A percentile compares a stretch with the other conserved stretches of the same genome.
Conservation (phyloP, 805 yeast species). For the Saturnispora hagleri region DNA sequence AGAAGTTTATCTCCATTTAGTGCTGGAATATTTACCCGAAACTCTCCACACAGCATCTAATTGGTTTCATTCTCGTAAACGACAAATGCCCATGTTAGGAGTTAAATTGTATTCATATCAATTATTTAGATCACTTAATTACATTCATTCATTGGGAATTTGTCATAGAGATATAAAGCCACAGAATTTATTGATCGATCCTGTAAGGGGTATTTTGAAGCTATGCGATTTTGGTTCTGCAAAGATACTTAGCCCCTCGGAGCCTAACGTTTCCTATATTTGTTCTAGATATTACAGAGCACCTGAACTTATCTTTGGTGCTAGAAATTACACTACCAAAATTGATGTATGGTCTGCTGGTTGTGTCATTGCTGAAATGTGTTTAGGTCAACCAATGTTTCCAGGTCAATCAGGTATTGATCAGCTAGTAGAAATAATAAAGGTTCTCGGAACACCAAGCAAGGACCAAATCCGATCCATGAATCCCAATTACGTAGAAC, state of each 20-base stretch:
- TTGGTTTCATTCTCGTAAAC: conserved; percentile 65
- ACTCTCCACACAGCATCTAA: conserved; percentile 87
- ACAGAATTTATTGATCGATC: conserved; percentile 80
- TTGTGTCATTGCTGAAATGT: conserved; percentile 95
- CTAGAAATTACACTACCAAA: conserved; percentile 91
- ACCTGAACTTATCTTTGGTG: conserved; percentile 95
- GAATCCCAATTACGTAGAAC: conserved; percentile 97
- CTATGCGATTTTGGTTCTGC: conserved; percentile 97
- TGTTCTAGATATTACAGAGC: conserved; percentile 97
- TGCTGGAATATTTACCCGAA: conserved; percentile 91
- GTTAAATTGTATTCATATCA: conserved; percentile 79
- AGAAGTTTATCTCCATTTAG: conserved; percentile 80
- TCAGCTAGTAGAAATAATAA: conserved; percentile 92
- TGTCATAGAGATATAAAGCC: conserved; percentile 95
- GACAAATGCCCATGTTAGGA: conserved; percentile 81
- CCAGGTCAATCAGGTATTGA: conserved; percentile 98
- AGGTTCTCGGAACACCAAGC: conserved; percentile 91
- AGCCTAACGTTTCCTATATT: conserved; percentile 92
- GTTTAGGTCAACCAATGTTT: conserved; percentile 91
- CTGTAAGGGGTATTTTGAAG: conserved; percentile 74
- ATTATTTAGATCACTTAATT: conserved; percentile 66
- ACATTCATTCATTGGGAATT: conserved; percentile 64
- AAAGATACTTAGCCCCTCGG: conserved; percentile 77
- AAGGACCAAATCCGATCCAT: conserved; percentile 84
- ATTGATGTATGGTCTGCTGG: conserved; percentile 98